Conservation (phyloP, 2,329 filamentous ascomycete genomes). For the Fusarium sp. region DNA sequence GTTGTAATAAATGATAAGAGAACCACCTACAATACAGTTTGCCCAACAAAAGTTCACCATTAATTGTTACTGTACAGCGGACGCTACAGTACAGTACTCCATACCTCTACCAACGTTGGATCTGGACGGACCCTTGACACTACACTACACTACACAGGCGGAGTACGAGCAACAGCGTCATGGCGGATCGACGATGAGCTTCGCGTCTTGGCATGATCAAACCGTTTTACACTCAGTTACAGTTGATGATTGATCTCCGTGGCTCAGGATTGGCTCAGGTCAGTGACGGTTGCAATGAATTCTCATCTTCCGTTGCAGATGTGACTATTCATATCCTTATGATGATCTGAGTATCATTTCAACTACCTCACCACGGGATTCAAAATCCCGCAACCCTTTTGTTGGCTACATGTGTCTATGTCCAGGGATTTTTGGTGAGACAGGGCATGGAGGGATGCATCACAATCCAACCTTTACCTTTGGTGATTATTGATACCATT, state of each 20-base stretch:
- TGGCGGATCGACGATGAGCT: slow-evolving; percentile 38
- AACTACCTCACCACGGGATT: not conserved
- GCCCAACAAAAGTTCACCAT: slow-evolving; percentile 29
- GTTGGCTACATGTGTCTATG: not conserved
- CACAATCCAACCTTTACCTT: slow-evolving; percentile 4
- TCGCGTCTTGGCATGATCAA: slow-evolving; percentile 31
- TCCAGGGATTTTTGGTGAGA: slow-evolving; percentile 9
- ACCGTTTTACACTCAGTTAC: slow-evolving; percentile 10
- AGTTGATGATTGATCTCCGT: slow-evolving; percentile 7
- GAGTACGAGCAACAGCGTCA: slow-evolving; percentile 27
- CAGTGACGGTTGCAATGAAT: not conserved
- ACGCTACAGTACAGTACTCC: slow-evolving; percentile 19
- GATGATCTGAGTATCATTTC: not conserved
- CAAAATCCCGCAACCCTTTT: slow-evolving; percentile 33
- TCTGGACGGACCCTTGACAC: slow-evolving; percentile 27
- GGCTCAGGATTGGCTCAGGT: slow-evolving; percentile 24
- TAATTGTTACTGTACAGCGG: slow-evolving; percentile 20
- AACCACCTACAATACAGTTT: slow-evolving; percentile 23
- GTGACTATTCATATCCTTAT: not conserved
- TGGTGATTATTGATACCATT: not conserved
- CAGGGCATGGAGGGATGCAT: not conserved
- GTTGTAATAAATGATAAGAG: slow-evolving; percentile 38
- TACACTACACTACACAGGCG: slow-evolving; percentile 28
- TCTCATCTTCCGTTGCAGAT: not conserved
- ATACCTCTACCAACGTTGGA: slow-evolving; percentile 32